Evolutionary conservation across 1,284 basidiomycete genomes (phyloP).

Genomic region (Erythrobasidium hasegawianum): DNA sequence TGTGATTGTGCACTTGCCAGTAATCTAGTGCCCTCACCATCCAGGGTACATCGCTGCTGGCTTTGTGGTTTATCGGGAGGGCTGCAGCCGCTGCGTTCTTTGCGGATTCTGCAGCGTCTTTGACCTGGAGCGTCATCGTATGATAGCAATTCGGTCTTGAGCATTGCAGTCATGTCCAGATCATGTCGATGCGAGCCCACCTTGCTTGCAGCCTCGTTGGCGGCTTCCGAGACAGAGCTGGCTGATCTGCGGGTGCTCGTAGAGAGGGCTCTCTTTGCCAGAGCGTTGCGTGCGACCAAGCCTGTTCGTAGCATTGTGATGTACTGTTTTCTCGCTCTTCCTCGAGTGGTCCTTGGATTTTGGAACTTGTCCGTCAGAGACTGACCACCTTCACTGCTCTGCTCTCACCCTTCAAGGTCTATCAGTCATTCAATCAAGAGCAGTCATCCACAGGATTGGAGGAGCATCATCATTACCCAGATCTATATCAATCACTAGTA

Average conservation of each 20-base stretch:
- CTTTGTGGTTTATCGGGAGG: conserved; percentile 20
- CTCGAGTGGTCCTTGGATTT: no score
- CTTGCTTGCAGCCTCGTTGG: conserved; percentile 20
- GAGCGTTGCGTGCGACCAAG: no score
- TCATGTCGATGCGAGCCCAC: background rate
- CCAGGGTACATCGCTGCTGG: conserved; percentile 31
- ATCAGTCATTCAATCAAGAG: no score
- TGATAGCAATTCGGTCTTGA: no score
- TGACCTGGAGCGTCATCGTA: background rate
- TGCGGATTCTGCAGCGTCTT: background rate
- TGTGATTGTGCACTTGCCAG: background rate
- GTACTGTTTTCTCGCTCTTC: no score
- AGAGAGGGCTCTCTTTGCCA: background rate
- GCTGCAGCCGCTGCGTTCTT: conserved; percentile 20
- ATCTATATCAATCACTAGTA: background rate
- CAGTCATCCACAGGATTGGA: background rate
- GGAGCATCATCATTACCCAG: background rate
- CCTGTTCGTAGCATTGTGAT: no score
- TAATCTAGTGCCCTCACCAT: conserved; percentile 10
- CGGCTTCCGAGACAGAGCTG: background rate
- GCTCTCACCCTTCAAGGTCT: no score
- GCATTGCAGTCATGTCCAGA: background rate
- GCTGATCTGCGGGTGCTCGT: background rate
- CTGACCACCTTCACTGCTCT: no score
- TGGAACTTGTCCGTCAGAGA: no score